Evolutionary conservation across 2,329 filamentous ascomycete genomes (phyloP), one percentile per base, ranked within the genome.

Genomic region (Cladosporium colombiae): DNA sequence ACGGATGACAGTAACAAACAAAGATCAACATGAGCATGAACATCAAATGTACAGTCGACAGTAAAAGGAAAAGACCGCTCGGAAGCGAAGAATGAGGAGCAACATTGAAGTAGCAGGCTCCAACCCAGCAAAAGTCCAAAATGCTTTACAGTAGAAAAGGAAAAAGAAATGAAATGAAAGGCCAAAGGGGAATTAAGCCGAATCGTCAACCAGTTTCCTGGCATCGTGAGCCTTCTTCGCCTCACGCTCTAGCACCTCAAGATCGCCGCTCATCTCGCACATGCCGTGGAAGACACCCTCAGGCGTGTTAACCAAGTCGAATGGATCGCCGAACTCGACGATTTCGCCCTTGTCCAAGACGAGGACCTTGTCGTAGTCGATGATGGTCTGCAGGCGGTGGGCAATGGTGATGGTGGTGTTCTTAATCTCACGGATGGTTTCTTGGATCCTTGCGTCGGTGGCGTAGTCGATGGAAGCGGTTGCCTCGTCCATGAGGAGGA

Each of bases 401-500:
- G 95, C 95, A 74, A 99, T 98, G 0, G 95, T 98, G 76, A 98
- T 91, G 67, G 96, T 97, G 0, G 95, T 99, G 77, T 93, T 84
- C 70, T 89, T 90, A 72, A 98, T 86, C 77, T 97, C 91, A n/a
- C 93, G 90, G 68, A 99, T 93, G 0, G 95, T 98, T 73, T 92
- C 92, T 79, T 99, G 95, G 71, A 99, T 98, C 81, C 97, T 97
- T 59, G 89, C 85, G 74, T 99, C 95, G 1, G 95, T 99, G 5
- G 89, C 90, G 79, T 98, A 98, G 80, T 99, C 95, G 74, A 99
- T 98, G 0, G 92, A 96, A 0, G 95, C 95, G 0, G 95, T 99
- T 0, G 95, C 95, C 82, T 99, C 95, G 78, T 99, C 95, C 95
- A 99, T 98, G 75, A 99, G 90, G n/a, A 99, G 83, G 1, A 99